phyloP scores from a whole-genome alignment of 441 rosid species.

The Gossypium trilobum region DNA sequence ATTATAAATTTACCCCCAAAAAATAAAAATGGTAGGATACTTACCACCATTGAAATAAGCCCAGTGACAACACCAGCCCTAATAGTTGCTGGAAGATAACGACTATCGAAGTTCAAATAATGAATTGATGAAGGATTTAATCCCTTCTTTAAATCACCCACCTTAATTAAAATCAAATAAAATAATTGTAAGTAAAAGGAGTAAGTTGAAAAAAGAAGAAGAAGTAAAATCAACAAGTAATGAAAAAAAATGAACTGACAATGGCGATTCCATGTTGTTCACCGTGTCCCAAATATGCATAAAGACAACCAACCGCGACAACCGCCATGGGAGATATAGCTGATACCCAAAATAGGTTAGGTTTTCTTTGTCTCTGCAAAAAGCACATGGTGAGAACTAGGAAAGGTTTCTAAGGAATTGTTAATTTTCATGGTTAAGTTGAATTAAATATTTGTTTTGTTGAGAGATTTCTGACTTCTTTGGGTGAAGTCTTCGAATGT shows the following conservation, averaged over 20 bases:
- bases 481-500: too few species aligned
- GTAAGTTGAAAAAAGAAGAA: neutral
- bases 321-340: slow-evolving; percentile 4
- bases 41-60: slow-evolving; percentile 65
- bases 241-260: neutral
- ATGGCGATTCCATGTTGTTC: slow-evolving; percentile 1
- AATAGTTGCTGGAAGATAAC: slow-evolving; percentile 39
- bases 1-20: neutral
- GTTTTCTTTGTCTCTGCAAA: neutral
- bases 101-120: slow-evolving; percentile 39
- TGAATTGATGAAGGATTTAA: slow-evolving; percentile 57
- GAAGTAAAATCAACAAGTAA: neutral
- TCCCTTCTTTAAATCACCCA: slow-evolving; percentile 65
- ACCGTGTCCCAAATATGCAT: neutral
- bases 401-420: too few species aligned
- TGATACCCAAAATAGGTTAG: neutral
- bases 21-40: slow-evolving; percentile 5
- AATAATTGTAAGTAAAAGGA: neutral
- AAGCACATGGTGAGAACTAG: neutral
- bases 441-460: too few species aligned
- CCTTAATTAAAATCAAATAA: slow-evolving; percentile 29
- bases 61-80: slow-evolving; percentile 66
- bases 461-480: too few species aligned
- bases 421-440: too few species aligned
- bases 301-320: neutral